Evolutionary conservation across 75 land plant genomes (phyloP).

Genomic region (Sequoia sempervirens): DNA sequence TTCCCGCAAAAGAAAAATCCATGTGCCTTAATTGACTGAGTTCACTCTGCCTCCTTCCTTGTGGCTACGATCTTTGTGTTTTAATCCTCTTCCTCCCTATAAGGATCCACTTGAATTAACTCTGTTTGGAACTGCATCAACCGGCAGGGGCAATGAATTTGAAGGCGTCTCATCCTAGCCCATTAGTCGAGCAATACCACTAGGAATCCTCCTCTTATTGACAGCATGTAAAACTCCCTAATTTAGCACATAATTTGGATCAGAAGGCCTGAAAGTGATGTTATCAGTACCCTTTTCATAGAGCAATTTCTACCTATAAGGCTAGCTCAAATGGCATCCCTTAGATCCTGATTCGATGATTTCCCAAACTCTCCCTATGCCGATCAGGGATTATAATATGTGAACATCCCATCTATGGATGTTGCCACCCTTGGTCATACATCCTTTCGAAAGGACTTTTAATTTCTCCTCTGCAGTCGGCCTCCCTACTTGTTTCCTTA

Average conservation of each 20-base stretch:
- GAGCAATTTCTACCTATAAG: slow-evolving; percentile 1
- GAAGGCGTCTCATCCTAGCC: slow-evolving; percentile 57
- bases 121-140: background rate
- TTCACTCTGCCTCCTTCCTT: no score
- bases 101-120: background rate
- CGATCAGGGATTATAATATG: no score
- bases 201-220: slow-evolving; percentile 46
- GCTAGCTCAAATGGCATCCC: slow-evolving; percentile 7
- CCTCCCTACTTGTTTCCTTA: no score
- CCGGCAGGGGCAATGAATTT: background rate
- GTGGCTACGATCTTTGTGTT: no score
- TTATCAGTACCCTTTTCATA: background rate
- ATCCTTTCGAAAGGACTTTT: no score
- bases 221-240: background rate
- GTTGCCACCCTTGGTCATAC: no score
- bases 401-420: no score
- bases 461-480: no score
- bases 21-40: no score
- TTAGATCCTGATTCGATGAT: background rate
- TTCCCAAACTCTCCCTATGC: background rate
- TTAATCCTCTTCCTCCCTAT: background rate
- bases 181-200: slow-evolving; percentile 64
- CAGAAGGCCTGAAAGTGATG: background rate
- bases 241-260: background rate
- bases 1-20: no score